These are phyloP conservation scores for Annona squamosa DNA, from an alignment of 164 flowering plant species.

Conservation along the genomic window DNA sequence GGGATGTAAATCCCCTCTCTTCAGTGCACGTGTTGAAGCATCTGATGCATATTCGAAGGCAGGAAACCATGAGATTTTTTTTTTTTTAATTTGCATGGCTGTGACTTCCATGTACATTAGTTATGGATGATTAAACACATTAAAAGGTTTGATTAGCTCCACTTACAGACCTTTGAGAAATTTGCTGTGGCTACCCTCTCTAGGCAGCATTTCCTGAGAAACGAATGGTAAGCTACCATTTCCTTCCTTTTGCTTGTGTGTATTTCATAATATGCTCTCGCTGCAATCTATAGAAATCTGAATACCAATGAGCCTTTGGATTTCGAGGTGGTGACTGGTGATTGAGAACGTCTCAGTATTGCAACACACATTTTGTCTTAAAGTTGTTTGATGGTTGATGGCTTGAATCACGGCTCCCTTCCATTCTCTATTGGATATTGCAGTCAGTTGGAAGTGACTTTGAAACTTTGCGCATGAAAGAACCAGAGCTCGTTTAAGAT, in stretches of 20 bases:
- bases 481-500: no score
- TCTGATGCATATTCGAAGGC: neutral
- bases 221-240: neutral
- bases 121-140: slow-evolving; percentile 1
- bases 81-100: neutral
- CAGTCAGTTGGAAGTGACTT: no score
- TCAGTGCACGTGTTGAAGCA: neutral
- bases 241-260: neutral
- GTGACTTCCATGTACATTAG: slow-evolving; percentile 2
- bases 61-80: neutral
- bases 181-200: neutral
- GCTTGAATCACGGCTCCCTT: neutral
- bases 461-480: no score
- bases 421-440: neutral
- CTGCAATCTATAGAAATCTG: neutral
- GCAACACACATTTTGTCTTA: neutral
- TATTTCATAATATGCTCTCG: neutral
- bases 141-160: neutral
- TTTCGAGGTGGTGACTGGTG: neutral
- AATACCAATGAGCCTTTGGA: neutral
- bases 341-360: neutral
- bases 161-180: neutral
- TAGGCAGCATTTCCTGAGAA: neutral
- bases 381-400: neutral
- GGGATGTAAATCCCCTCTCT: neutral